A percentile compares a stretch with the other conserved stretches of the same genome.
Evolutionary conservation across 768 basidiomycete species (phyloP).

Genomic region (Termitomyces sp.): DNA sequence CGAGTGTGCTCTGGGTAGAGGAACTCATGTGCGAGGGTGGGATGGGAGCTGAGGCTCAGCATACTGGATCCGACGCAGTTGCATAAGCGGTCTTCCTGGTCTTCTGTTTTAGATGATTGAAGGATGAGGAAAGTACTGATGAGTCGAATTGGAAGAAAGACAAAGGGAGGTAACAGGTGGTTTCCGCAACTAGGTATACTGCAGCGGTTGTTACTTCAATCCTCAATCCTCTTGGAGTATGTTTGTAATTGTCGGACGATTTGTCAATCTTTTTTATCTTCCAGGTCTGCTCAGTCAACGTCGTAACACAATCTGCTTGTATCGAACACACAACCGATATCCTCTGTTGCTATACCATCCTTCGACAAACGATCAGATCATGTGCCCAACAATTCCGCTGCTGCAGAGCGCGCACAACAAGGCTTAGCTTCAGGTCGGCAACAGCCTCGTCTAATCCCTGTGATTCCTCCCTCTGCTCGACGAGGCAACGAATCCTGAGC

Average conservation of each 20-base stretch:
- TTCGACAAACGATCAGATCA: conserved; percentile 78
- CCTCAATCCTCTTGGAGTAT: conserved; percentile 87
- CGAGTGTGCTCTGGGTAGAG: conserved; percentile 73
- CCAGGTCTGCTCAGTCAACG: conserved; percentile 84
- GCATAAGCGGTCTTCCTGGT: conserved; percentile 90
- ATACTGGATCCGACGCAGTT: conserved; percentile 87
- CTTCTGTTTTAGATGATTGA: conserved; percentile 91
- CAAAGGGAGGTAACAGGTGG: conserved; percentile 59
- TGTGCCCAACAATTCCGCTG: conserved; percentile 20
- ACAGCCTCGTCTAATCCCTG: not conserved
- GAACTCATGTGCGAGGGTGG: conserved; percentile 36
- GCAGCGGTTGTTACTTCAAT: conserved; percentile 72
- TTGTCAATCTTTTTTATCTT: not conserved
- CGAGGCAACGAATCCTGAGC: conserved; percentile 49
- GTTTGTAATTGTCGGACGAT: conserved; percentile 1
- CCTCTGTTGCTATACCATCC: conserved; percentile 88
- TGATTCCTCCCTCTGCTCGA: conserved; percentile 23
- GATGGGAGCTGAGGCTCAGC: conserved; percentile 25
- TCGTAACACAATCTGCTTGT: conserved; percentile 91
- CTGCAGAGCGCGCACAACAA: conserved; percentile 5
- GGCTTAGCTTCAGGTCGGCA: not conserved
- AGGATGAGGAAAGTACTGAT: conserved; percentile 53
- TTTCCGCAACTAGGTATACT: conserved; percentile 74
- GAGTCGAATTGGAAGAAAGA: conserved; percentile 22
- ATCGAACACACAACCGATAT: conserved; percentile 88